A percentile compares a stretch with the other conserved stretches of the same genome.
phyloP scores from a whole-genome alignment of 2,329 filamentous ascomycete genomes.

The Aspergillus clavatus region DNA sequence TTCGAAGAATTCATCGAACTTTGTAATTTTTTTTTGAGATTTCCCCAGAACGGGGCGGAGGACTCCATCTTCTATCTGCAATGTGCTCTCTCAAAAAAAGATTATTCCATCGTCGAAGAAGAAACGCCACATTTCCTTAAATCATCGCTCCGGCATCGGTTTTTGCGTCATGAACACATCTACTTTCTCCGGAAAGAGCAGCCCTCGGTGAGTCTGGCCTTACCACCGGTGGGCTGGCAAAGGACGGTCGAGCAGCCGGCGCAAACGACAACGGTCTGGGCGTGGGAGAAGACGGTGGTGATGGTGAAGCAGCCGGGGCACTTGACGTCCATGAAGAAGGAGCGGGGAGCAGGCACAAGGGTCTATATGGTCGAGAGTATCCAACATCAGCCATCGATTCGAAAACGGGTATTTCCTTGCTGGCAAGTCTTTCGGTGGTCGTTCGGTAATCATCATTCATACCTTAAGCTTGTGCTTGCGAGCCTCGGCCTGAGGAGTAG shows the following conservation, averaged over 20 bases:
- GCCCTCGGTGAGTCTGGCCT: slow-evolving; percentile 97
- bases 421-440: slow-evolving; percentile 4
- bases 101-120: slow-evolving; percentile 26
- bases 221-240: slow-evolving; percentile 98
- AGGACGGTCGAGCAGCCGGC: slow-evolving; percentile 98
- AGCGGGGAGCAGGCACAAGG: slow-evolving; percentile 92
- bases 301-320: slow-evolving; percentile 99
- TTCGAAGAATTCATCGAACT: no score
- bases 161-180: slow-evolving; percentile 29
- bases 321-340: slow-evolving; percentile 99
- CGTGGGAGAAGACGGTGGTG: slow-evolving; percentile 99
- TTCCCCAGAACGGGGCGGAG: slow-evolving; percentile 19
- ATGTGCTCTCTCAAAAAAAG: slow-evolving; percentile 17
- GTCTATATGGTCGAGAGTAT: slow-evolving; percentile 54
- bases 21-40: slow-evolving; percentile 48
- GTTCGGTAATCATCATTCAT: slow-evolving; percentile 46
- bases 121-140: slow-evolving; percentile 36
- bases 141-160: slow-evolving; percentile 25
- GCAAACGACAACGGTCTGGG: slow-evolving; percentile 99
- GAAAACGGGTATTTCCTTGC: background rate
- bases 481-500: slow-evolving; percentile 92
- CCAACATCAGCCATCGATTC: slow-evolving; percentile 7
- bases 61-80: slow-evolving; percentile 40
- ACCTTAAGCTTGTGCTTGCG: slow-evolving; percentile 99
- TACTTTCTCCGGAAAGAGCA: slow-evolving; percentile 99